Evolutionary conservation across 768 basidiomycete species (phyloP), one percentile per base, ranked within the genome.

Genomic region (Leccinum variicolor): DNA sequence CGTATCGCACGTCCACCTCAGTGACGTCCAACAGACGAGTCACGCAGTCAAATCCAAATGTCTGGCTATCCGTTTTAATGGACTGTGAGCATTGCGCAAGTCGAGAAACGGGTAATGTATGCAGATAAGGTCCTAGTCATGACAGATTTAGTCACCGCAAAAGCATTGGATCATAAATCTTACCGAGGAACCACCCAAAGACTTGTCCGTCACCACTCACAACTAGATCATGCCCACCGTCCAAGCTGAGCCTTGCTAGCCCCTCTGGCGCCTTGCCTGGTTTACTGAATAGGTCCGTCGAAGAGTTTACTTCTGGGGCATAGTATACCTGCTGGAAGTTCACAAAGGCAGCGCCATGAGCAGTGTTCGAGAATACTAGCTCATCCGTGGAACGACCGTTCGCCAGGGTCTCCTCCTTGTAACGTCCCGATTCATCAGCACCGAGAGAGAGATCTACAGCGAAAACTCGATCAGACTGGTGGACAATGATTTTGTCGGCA

Each of bases 171-270:
- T 31, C 26, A 36, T 23, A 50, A 34, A 11, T 43, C 76, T 47
- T 66, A 87, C 89, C 89, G 29, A 90, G 76, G 70, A 90, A 81
- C 89, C 89, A 90, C 60, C 88, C 87, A 33, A 90, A 55, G 31
- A 75, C 83, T 54, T 77, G 81, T 17, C 89, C 88, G 66, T 89
- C 84, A 11, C 78, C 65, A 33, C 81, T 86, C 74, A 81, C 85
- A 2, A 82, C 77, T 36, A 90, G 67, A 65, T 86, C 85, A 63
- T 90, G 89, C 1, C 87, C 89, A 17, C 89, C 89, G 67, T 90
- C 87, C 61, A 87, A 64, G 63, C 88, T 89, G 57, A 90, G 57
- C 33, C 88, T 78, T 4, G 79, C 79, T 55, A 89, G 66, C 3
- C 83, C 83, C 28, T 76, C 75, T 2, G 87, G 85, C 3, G 87